phyloP scores from a whole-genome alignment of 768 basidiomycete species.

The Trametes villosa region DNA sequence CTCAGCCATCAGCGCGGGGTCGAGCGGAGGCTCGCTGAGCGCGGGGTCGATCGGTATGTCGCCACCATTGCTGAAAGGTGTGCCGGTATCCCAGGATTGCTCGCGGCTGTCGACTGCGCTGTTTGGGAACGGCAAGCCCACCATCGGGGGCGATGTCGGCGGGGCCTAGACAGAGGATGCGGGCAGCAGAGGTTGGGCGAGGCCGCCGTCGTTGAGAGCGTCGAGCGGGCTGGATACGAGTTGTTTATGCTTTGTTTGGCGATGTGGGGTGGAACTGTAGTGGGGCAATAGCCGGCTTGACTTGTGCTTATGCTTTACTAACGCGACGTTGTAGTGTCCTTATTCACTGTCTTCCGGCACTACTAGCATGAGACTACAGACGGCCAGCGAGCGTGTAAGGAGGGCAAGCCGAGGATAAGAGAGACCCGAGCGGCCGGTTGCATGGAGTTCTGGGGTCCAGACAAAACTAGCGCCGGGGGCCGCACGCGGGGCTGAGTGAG shows the following conservation, averaged over 20 bases:
- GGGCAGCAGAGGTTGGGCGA: conserved; percentile 11
- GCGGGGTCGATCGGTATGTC: conserved; percentile 85
- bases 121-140: conserved; percentile 19
- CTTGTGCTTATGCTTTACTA: not conserved
- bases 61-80: conserved; percentile 55
- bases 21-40: conserved; percentile 43
- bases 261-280: conserved; percentile 23
- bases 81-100: conserved; percentile 60
- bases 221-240: conserved; percentile 38
- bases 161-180: conserved; percentile 24
- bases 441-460: conserved; percentile 19
- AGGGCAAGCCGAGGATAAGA: not conserved
- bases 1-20: conserved; percentile 32
- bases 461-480: not conserved
- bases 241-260: conserved; percentile 34
- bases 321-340: not conserved
- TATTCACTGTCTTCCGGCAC: not conserved
- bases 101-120: conserved; percentile 43
- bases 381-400: not conserved
- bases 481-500: conserved; percentile 3
- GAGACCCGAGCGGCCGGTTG: not conserved
- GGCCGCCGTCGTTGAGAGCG: conserved; percentile 42
- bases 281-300: not conserved
- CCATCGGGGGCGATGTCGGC: conserved; percentile 17
- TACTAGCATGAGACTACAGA: not conserved